phyloP scores from a whole-genome alignment of 2,329 filamentous ascomycete genomes.

The Blumeria hordei region DNA sequence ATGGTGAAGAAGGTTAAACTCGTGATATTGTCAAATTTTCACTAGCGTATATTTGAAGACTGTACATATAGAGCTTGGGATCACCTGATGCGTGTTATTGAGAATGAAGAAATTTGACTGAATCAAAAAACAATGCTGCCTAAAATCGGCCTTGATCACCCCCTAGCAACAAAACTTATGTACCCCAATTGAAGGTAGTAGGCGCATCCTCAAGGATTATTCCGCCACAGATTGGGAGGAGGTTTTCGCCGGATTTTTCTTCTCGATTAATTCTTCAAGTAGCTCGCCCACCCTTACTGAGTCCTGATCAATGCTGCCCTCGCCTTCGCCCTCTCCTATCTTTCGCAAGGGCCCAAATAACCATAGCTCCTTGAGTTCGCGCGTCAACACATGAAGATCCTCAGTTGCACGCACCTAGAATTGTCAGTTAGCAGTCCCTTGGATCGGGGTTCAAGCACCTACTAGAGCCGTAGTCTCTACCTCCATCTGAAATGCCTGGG shows the following conservation, averaged over 20 bases:
- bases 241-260: background rate
- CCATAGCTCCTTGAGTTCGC: slow-evolving; percentile 26
- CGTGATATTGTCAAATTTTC: too few relatives aligned
- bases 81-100: too few relatives aligned
- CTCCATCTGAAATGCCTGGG: slow-evolving; percentile 14
- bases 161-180: too few relatives aligned
- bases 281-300: slow-evolving; percentile 14
- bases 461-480: slow-evolving; percentile 14
- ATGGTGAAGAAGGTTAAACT: slow-evolving; percentile 10
- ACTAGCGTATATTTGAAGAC: too few relatives aligned
- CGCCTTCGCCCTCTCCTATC: slow-evolving; percentile 20
- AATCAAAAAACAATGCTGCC: background rate
- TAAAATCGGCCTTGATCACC: background rate
- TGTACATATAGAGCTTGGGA: too few relatives aligned
- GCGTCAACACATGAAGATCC: slow-evolving; percentile 22
- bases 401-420: slow-evolving; percentile 15
- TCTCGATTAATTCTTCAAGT: slow-evolving; percentile 5
- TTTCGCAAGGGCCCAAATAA: slow-evolving; percentile 22
- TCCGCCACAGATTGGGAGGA: background rate
- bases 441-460: background rate
- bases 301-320: slow-evolving; percentile 17
- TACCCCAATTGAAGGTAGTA: too few relatives aligned
- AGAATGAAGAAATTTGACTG: too few relatives aligned
- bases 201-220: background rate
- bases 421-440: background rate